Percentiles rank a stretch among this genome's conserved stretches.
These are phyloP conservation scores for Xanthoconium purpureum DNA, from an alignment of 768 basidiomycete species.

Conservation along the genomic window DNA sequence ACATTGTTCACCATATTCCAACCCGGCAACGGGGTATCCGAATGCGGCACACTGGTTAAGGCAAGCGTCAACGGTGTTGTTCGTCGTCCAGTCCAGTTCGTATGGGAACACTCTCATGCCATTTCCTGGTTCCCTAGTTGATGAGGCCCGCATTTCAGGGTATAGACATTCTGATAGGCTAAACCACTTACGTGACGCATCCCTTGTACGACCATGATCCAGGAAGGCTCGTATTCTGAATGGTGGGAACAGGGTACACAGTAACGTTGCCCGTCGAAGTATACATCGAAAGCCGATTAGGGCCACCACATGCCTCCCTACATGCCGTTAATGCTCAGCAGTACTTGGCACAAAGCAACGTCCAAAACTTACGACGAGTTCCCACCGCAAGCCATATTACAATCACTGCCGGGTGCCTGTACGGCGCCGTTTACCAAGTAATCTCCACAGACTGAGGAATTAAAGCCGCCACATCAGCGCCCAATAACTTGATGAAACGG, in stretches of 20 bases:
- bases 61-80: conserved; percentile 65
- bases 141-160: neutral
- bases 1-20: conserved; percentile 71
- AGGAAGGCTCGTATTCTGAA: conserved; percentile 56
- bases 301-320: conserved; percentile 68
- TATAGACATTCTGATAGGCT: neutral
- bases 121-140: conserved; percentile 44
- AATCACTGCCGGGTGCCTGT: conserved; percentile 44
- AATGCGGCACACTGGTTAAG: conserved; percentile 65
- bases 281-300: conserved; percentile 71
- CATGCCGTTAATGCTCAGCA: neutral
- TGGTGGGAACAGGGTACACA: conserved; percentile 54
- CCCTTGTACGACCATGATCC: conserved; percentile 64
- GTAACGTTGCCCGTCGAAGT: conserved; percentile 49
- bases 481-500: neutral
- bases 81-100: conserved; percentile 53
- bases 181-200: conserved; percentile 54
- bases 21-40: conserved; percentile 69
- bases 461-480: neutral
- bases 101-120: conserved; percentile 54
- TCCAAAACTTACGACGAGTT: conserved; percentile 49
- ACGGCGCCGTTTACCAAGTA: conserved; percentile 60
- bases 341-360: too few species aligned
- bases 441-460: conserved; percentile 63
- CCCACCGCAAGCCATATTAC: conserved; percentile 75